phyloP scores from a whole-genome alignment of 345 rosid species.

The Rhizophora apiculata region DNA sequence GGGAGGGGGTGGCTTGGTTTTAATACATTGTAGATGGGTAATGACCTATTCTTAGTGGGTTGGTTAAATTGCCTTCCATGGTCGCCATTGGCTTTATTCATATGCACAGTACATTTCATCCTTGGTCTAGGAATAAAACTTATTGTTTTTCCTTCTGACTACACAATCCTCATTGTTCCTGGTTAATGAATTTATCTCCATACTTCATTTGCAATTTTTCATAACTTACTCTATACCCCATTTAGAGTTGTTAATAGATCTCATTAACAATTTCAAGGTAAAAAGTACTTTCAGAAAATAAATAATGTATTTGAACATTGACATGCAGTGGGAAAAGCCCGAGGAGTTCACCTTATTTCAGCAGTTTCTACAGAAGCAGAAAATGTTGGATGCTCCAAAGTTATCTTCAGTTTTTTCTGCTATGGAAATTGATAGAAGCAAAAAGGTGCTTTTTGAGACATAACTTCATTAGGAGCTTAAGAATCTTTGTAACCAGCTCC shows the following conservation, averaged over 20 bases:
- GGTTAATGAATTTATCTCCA: too few species aligned
- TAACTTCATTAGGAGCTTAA: conserved; percentile 29
- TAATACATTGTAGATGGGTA: too few species aligned
- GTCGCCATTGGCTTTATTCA: too few species aligned
- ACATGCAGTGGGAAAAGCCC: conserved; percentile 84
- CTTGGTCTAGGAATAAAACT: too few species aligned
- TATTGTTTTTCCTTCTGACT: too few species aligned
- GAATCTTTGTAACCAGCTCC: conserved; percentile 24
- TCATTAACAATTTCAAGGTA: background rate
- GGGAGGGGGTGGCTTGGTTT: too few species aligned
- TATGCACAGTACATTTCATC: too few species aligned
- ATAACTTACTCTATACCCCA: background rate
- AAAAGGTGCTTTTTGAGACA: conserved; percentile 39
- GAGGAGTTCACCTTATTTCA: conserved; percentile 63
- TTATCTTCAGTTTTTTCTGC: conserved; percentile 16
- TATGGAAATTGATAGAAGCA: conserved; percentile 35
- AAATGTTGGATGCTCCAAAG: conserved; percentile 30
- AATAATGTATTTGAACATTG: conserved; percentile 17
- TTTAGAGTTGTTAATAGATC: background rate
- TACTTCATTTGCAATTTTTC: too few species aligned
- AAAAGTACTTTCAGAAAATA: conserved; percentile 1
- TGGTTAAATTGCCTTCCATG: too few species aligned
- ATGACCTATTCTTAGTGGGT: too few species aligned
- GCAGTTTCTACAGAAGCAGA: conserved; percentile 47
- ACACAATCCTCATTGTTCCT: too few species aligned